These are phyloP conservation scores for Canavalia ensiformis DNA, from an alignment of 306 rosid genomes.

Conservation along the genomic window DNA sequence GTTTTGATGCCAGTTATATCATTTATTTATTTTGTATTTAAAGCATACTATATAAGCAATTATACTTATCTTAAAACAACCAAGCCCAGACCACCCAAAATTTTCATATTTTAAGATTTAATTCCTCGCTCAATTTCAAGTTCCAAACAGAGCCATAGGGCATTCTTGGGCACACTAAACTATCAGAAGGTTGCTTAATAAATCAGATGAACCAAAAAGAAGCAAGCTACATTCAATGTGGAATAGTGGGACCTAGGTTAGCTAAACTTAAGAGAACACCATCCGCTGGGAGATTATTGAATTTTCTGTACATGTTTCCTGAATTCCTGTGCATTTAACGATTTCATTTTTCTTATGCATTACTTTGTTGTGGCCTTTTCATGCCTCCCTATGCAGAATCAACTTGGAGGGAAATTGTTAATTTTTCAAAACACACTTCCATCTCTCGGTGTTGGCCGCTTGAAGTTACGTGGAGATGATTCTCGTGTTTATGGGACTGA, in stretches of 20 bases:
- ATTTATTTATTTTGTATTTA: slow-evolving; percentile 2
- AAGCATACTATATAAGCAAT: neutral
- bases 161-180: slow-evolving; percentile 28
- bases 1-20: neutral
- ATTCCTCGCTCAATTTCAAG: slow-evolving; percentile 22
- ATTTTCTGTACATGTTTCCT: slow-evolving; percentile 24
- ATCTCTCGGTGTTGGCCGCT: slow-evolving; percentile 97
- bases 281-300: slow-evolving; percentile 17
- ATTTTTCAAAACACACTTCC: slow-evolving; percentile 95
- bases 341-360: slow-evolving; percentile 34
- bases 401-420: slow-evolving; percentile 95
- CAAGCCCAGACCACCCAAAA: neutral
- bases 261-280: slow-evolving; percentile 19
- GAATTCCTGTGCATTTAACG: slow-evolving; percentile 36
- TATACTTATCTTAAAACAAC: slow-evolving; percentile 28
- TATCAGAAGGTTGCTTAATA: slow-evolving; percentile 24
- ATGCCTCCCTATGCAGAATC: slow-evolving; percentile 69
- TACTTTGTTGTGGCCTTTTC: slow-evolving; percentile 35
- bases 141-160: slow-evolving; percentile 18
- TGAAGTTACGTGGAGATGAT: slow-evolving; percentile 97
- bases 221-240: slow-evolving; percentile 34
- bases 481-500: slow-evolving; percentile 94
- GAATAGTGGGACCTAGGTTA: slow-evolving; percentile 27
- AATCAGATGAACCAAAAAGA: slow-evolving; percentile 43
- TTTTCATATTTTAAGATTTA: slow-evolving; percentile 31